phyloP scores from a whole-genome alignment of 2,329 filamentous ascomycete genomes.

The Helotiales sp. region DNA sequence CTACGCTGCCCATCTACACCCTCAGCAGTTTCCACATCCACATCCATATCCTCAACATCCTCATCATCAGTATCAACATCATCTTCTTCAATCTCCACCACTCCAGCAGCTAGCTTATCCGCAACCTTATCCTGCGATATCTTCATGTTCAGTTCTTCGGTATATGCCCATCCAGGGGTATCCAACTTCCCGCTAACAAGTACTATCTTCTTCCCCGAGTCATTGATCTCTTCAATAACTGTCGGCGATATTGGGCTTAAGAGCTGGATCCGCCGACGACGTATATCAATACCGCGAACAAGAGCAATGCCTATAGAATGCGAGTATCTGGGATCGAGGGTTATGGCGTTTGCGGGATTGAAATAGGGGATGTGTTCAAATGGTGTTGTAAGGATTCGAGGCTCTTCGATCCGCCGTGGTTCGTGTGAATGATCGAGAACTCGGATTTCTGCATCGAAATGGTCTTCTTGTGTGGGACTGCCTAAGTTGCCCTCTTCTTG shows the following conservation, averaged over 20 bases:
- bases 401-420: conserved; percentile 16
- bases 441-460: conserved; percentile 22
- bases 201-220: conserved; percentile 57
- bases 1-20: conserved; percentile 16
- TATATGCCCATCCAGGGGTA: conserved; percentile 71
- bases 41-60: conserved; percentile 12
- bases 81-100: neutral
- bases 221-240: conserved; percentile 48
- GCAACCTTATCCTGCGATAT: conserved; percentile 26
- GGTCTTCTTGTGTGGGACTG: neutral
- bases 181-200: conserved; percentile 73
- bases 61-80: conserved; percentile 11
- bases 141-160: conserved; percentile 60
- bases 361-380: conserved; percentile 67
- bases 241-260: conserved; percentile 61
- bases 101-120: conserved; percentile 30
- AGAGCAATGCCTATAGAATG: conserved; percentile 68
- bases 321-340: conserved; percentile 64
- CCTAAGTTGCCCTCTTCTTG: conserved; percentile 1
- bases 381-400: conserved; percentile 46
- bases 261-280: conserved; percentile 61
- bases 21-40: conserved; percentile 10
- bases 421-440: conserved; percentile 13
- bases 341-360: conserved; percentile 55
- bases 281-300: conserved; percentile 69